phyloP scores from a whole-genome alignment of 192 early-diverging fungal species.

The Linnemannia exigua region DNA sequence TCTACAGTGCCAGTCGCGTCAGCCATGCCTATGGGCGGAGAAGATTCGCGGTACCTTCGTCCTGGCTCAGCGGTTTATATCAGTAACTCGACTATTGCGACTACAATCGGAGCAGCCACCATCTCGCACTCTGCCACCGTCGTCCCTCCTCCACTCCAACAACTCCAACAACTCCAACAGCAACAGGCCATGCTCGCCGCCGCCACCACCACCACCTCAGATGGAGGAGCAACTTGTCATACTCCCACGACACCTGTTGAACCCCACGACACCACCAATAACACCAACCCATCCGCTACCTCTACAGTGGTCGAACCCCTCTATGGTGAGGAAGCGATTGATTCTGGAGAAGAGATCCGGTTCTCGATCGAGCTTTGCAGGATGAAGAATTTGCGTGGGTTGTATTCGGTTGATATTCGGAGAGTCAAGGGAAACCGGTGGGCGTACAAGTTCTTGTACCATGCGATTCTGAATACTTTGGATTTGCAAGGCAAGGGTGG shows the following conservation, averaged over 20 bases:
- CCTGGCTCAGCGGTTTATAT: neutral
- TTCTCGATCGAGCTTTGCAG: constrained; percentile 91
- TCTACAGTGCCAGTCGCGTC: neutral
- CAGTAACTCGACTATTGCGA: constrained; percentile 26
- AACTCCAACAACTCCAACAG: neutral
- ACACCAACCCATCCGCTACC: no score
- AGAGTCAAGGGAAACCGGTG: constrained; percentile 82
- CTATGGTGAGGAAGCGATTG: constrained; percentile 68
- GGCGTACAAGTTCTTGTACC: constrained; percentile 86
- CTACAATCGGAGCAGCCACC: constrained; percentile 9
- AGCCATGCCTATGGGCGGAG: neutral
- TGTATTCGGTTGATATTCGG: constrained; percentile 82
- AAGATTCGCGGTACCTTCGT: neutral
- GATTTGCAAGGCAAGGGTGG: constrained; percentile 63
- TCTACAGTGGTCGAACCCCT: constrained; percentile 37
- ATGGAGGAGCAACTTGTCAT: neutral
- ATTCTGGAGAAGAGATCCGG: constrained; percentile 85
- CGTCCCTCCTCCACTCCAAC: no score
- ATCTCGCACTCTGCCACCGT: neutral
- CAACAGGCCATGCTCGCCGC: neutral
- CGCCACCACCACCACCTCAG: neutral
- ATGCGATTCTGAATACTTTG: constrained; percentile 65
- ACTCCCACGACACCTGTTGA: neutral
- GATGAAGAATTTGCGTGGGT: constrained; percentile 88
- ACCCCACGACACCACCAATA: neutral